These are phyloP conservation scores for Penstemon newberryi DNA, from an alignment of 257 asterid species.

Conservation along the genomic window DNA sequence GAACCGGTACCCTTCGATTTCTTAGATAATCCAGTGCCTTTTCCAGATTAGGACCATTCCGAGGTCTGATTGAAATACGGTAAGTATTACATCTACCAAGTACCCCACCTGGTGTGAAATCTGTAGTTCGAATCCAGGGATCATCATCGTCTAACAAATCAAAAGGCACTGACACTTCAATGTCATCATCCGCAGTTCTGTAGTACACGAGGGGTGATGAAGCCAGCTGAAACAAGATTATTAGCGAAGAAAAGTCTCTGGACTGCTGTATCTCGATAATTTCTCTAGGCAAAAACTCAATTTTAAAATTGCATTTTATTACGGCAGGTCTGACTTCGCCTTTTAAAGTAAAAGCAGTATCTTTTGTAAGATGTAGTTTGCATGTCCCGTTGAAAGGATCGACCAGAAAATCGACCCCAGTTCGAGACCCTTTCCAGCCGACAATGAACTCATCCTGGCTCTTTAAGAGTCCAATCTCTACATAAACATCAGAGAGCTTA, in stretches of 20 bases:
- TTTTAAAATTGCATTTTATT: constrained; percentile 69
- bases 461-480: constrained; percentile 65
- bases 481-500: constrained; percentile 47
- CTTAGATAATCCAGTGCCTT: constrained; percentile 54
- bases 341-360: constrained; percentile 59
- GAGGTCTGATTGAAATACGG: constrained; percentile 59
- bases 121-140: constrained; percentile 94
- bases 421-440: constrained; percentile 70
- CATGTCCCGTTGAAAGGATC: constrained; percentile 79
- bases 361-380: constrained; percentile 60
- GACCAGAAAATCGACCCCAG: constrained; percentile 67
- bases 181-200: constrained; percentile 90
- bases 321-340: constrained; percentile 43
- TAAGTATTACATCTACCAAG: constrained; percentile 80
- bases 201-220: constrained; percentile 73
- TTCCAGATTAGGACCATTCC: constrained; percentile 41
- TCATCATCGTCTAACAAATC: constrained; percentile 91
- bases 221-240: constrained; percentile 59
- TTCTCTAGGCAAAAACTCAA: constrained; percentile 69
- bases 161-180: constrained; percentile 64
- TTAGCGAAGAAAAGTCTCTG: constrained; percentile 37
- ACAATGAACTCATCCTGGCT: constrained; percentile 63
- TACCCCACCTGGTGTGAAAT: constrained; percentile 75
- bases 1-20: constrained; percentile 42
- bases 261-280: constrained; percentile 53